These are phyloP conservation scores for Auxenochlorella pyrenoidosa DNA, from an alignment of 139 green algal genomes.

Conservation along the genomic window DNA sequence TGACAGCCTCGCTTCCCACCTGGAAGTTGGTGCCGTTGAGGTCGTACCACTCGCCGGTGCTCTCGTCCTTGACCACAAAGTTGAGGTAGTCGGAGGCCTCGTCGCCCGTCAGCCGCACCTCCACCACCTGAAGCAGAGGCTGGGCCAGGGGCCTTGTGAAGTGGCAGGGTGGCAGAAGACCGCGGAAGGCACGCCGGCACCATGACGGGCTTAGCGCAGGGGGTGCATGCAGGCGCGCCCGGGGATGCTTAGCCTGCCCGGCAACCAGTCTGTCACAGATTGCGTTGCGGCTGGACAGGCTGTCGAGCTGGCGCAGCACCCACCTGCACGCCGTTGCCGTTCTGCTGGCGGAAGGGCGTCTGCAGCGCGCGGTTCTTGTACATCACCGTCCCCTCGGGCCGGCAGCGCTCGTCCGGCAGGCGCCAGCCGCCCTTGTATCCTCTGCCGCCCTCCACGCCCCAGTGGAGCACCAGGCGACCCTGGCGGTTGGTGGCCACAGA, in stretches of 20 bases:
- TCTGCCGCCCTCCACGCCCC: constrained; percentile 88
- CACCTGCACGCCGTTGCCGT: constrained; percentile 29
- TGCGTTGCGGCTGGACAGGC: too few relatives aligned
- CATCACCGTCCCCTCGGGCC: constrained; percentile 83
- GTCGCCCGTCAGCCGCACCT: constrained; percentile 67
- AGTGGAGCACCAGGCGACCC: constrained; percentile 87
- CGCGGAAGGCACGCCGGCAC: too few relatives aligned
- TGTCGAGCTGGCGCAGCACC: too few relatives aligned
- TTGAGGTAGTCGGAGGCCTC: constrained; percentile 87
- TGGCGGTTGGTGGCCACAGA: constrained; percentile 53
- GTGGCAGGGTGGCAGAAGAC: too few relatives aligned
- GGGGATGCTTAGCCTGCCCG: too few relatives aligned
- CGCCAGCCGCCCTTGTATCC: constrained; percentile 90
- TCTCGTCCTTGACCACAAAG: constrained; percentile 96
- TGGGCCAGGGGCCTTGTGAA: too few relatives aligned
- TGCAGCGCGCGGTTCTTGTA: constrained; percentile 98
- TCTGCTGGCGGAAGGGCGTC: constrained; percentile 71
- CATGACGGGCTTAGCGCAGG: too few relatives aligned
- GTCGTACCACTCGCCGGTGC: constrained; percentile 79
- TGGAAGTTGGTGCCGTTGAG: constrained; percentile 88
- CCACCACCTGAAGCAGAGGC: constrained; percentile 33
- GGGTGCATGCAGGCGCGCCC: too few relatives aligned
- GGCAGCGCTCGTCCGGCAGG: constrained; percentile 65
- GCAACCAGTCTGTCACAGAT: background rate
- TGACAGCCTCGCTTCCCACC: background rate